Percentiles rank a stretch among this genome's conserved stretches.
phyloP scores from a whole-genome alignment of 1,284 basidiomycete genomes.

The Chalciporus piperatoides region DNA sequence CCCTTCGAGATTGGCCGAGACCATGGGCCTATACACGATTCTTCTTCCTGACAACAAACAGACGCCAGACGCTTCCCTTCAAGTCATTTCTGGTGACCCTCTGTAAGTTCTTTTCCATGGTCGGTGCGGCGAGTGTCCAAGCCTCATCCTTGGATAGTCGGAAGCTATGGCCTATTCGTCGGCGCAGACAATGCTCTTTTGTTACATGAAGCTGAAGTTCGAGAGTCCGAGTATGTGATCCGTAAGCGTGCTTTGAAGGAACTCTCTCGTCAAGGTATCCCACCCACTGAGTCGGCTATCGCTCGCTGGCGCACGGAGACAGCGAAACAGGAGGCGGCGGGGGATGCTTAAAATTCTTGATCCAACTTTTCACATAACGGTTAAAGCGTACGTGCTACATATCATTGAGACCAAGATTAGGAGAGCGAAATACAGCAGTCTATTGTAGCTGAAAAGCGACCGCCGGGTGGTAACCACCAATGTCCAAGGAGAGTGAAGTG shows the following conservation, averaged over 20 bases:
- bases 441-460: constrained; percentile 9
- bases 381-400: constrained; percentile 15
- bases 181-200: constrained; percentile 75
- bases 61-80: constrained; percentile 76
- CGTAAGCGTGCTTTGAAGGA: constrained; percentile 73
- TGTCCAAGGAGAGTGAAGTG: neutral
- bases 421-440: constrained; percentile 19
- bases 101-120: constrained; percentile 38
- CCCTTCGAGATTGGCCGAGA: neutral
- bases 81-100: constrained; percentile 71
- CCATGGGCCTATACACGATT: neutral
- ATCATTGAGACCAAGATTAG: constrained; percentile 4
- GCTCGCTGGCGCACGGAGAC: constrained; percentile 66
- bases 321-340: constrained; percentile 19
- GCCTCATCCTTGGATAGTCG: constrained; percentile 36
- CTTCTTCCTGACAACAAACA: constrained; percentile 26
- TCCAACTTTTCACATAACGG: constrained; percentile 6
- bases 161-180: constrained; percentile 68
- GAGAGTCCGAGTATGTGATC: constrained; percentile 63
- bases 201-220: constrained; percentile 62
- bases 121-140: neutral
- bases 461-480: constrained; percentile 1
- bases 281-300: constrained; percentile 82
- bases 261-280: constrained; percentile 67
- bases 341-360: neutral